Evolutionary conservation across 805 yeast species (phyloP), one percentile per base, ranked within the genome.

Genomic region (Wickerhamiella alocasiicola): DNA sequence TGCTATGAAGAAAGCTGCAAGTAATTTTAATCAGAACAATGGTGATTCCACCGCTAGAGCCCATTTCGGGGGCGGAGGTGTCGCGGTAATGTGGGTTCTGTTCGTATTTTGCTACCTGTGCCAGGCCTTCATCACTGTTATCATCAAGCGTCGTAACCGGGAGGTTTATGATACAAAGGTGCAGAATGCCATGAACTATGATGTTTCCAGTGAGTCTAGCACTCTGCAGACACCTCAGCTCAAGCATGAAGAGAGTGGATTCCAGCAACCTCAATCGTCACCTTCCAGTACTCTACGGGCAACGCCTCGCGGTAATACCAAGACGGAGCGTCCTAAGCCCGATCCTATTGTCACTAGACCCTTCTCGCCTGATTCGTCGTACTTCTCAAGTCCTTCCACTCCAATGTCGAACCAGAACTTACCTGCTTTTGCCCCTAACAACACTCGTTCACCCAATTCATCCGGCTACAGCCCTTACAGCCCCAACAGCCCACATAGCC

Each of bases 51-150:
- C n/a, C 9, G 35, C 30, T 2, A 11, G 17, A 7, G 41, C 41
- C 5, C 15, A n/a, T 13, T 30, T 37, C n/a, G 41, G 41, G 3
- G 27, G 29, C 6, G 34, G 35, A 6, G 35, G 24, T 7, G 24
- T 37, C 18, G 41, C 18, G 11, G 2, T 37, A 21, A 17, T 37
- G 2, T 37, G 41, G 41, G 34, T 29, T 23, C 27, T 37, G 24
- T 30, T 30, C 12, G 41, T 15, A 4, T 37, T 37, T 18, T 26
- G 41, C 33, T 37, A 37, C 30, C 6, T 30, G 30, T 23, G 31
- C 20, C 28, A 19, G 9, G 41, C 30, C n/a, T 30, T 37, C n/a
- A 37, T 37, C n/a, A 37, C 41, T 6, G 30, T 37, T 4, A n/a
- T 25, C 11, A 23, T 37, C 24, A 37, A 37, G 21, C 34, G 30